Evolutionary conservation across 768 basidiomycete species (phyloP), one percentile per base, ranked within the genome.

Genomic region (Suillus spraguei): DNA sequence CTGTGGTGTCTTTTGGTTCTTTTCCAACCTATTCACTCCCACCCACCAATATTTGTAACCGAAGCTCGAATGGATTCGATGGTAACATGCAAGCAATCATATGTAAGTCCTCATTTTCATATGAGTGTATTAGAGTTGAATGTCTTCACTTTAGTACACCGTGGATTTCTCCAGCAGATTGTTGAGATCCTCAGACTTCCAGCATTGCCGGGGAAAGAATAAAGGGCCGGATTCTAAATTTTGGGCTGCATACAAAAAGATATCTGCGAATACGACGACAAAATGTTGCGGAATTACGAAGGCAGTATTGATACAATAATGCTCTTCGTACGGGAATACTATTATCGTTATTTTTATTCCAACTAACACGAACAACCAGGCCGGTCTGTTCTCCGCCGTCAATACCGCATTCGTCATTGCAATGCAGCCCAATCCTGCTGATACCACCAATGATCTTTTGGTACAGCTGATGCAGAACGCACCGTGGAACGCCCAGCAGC

Each of bases 341-440:
- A 14, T 13, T 59, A 13, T 46, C 1, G 10, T 59, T 28, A 2
- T 20, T 52, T 17, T 13, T 35, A 35, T n/a, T 33, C 11, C 41
- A 16, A 22, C 59, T 22, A 16, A 50, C 32, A 53, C 1, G 8
- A 22, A 2, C 4, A 20, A 22, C 38, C 24, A 68, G 67, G 67
- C 67, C 24, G 64, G 64, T 38, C 54, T 68, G 17, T 68, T 68
- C 38, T 67, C 67, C 4, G 67, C 44, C n/a, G 67, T 65, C 47
- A 49, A 55, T 36, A 62, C 64, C 4, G 39, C 67, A 17, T 68
- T 68, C 53, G 55, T 68, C 36, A 39, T 67, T 5, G 47, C 47
- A 16, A 53, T 68, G 55, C 54, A 67, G 35, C 67, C 67, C 2
- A 41, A 68, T 52, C 63, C 66, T 5, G 42, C 20, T 32, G 64